Percentiles rank a stretch among this genome's conserved stretches.
Evolutionary conservation across 1,284 basidiomycete species (phyloP).

Genomic region (Heliocybe sulcata): DNA sequence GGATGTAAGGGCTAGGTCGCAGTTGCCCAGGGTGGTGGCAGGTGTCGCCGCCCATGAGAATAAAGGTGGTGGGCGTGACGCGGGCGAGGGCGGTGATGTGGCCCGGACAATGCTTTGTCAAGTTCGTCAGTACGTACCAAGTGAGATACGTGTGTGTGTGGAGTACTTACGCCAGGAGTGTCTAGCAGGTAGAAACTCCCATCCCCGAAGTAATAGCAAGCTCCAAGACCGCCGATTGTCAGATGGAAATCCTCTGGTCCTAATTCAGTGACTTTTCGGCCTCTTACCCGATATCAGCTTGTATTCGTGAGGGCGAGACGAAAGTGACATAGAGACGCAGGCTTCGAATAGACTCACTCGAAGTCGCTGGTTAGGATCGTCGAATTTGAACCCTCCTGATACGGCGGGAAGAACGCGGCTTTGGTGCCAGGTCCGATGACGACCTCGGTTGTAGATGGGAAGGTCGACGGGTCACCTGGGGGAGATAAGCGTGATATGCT

Average conservation of each 20-base stretch:
- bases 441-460: slow-evolving; percentile 10
- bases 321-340: neutral
- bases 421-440: slow-evolving; percentile 9
- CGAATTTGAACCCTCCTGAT: slow-evolving; percentile 6
- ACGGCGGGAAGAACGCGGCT: neutral
- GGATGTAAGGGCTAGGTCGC: slow-evolving; percentile 12
- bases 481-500: no score
- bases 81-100: slow-evolving; percentile 16
- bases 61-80: slow-evolving; percentile 13
- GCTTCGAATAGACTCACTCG: neutral
- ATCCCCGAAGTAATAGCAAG: slow-evolving; percentile 15
- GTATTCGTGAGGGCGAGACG: neutral
- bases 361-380: slow-evolving; percentile 8
- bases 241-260: slow-evolving; percentile 9
- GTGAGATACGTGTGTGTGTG: neutral
- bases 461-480: slow-evolving; percentile 12
- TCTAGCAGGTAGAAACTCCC: slow-evolving; percentile 18
- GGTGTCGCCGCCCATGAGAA: slow-evolving; percentile 17
- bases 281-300: neutral
- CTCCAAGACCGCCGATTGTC: slow-evolving; percentile 12
- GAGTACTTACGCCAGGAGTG: slow-evolving; percentile 14
- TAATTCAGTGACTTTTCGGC: slow-evolving; percentile 6
- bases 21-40: slow-evolving; percentile 16
- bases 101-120: slow-evolving; percentile 6
- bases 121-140: neutral